Evolutionary conservation across 2,329 filamentous ascomycete genomes (phyloP), one percentile per base, ranked within the genome.

Genomic region (Colletotrichum lindemuthianum): DNA sequence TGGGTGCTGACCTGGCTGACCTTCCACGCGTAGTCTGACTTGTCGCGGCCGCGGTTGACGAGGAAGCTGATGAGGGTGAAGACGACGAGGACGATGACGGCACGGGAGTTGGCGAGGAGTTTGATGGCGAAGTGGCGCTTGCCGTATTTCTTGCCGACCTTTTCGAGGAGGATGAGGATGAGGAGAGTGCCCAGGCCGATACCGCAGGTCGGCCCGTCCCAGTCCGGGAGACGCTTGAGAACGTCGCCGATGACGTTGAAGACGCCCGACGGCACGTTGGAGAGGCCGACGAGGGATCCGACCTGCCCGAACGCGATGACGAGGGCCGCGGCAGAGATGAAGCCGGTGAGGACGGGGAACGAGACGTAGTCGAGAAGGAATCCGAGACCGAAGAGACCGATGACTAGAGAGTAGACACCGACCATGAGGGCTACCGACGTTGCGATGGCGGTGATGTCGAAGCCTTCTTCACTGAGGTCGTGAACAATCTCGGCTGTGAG

Each of bases 281-380:
- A 66, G 41, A 84, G 76, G 6, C 88, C 88, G 2, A 90, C 82
- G 0, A 90, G 82, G 2, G 84, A 85, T 4, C 81, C 85, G 56
- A 90, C 82, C 71, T 90, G 88, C 7, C 86, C 87, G 55, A 90
- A 82, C 15, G 86, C 84, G 70, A 90, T 90, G 44, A 86, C 87
- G 54, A 90, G 84, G 32, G 87, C 88, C 1, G 88, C 87, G 3
- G 88, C 87, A 0, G 87, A 88, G 70, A 90, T 90, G 77, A 90
- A 90, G 9, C 88, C 88, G 3, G 81, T 87, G 1, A 90, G 80
- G 2, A 90, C 86, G 0, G 88, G 88, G 1, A 88, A 81, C 0
- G 88, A 89, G 68, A 90, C 86, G 69, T 89, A 90, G 66, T 90
- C 87, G n/a, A 91, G 81, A 6, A 90, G 77, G 71, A 89, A 90